Conservation (phyloP, 1,139 yeast genomes). For the Spathaspora sp. region DNA sequence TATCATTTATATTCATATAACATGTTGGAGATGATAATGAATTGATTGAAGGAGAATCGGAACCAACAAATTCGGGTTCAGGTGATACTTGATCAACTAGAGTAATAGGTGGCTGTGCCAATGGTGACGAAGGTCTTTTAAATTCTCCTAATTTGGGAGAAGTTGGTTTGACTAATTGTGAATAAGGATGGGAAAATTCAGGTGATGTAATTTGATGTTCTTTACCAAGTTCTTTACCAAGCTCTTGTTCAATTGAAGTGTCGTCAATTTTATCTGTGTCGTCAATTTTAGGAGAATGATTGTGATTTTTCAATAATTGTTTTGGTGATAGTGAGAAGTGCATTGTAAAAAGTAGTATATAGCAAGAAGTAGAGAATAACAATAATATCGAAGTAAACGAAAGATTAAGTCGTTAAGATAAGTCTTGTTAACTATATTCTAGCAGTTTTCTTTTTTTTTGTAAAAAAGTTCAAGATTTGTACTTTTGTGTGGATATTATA, state of each 20-base stretch:
- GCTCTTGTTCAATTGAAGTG: neutral
- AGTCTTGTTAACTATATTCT: neutral
- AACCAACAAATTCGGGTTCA: neutral
- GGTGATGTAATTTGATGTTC: constrained; percentile 3
- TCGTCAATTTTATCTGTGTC: neutral
- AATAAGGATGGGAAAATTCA: neutral
- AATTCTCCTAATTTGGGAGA: neutral
- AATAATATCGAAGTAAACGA: no score
- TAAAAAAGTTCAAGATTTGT: neutral
- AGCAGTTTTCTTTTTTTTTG: neutral
- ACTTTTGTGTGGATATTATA: neutral
- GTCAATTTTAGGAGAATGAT: neutral
- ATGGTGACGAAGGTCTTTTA: constrained; percentile 5
- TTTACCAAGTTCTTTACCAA: neutral
- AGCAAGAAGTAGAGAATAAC: neutral
- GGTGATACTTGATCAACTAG: neutral
- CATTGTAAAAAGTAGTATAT: constrained; percentile 2
- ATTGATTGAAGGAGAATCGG: neutral
- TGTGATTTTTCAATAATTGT: constrained; percentile 5
- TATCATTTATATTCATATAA: constrained; percentile 1
- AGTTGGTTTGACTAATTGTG: neutral
- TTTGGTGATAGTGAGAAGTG: constrained; percentile 6
- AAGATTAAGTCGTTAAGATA: neutral
- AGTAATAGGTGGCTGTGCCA: constrained; percentile 3
- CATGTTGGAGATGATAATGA: constrained; percentile 5